Evolutionary conservation across 2,329 filamentous ascomycete species (phyloP), one percentile per base, ranked within the genome.

Genomic region (Calonectria multiphialidica): DNA sequence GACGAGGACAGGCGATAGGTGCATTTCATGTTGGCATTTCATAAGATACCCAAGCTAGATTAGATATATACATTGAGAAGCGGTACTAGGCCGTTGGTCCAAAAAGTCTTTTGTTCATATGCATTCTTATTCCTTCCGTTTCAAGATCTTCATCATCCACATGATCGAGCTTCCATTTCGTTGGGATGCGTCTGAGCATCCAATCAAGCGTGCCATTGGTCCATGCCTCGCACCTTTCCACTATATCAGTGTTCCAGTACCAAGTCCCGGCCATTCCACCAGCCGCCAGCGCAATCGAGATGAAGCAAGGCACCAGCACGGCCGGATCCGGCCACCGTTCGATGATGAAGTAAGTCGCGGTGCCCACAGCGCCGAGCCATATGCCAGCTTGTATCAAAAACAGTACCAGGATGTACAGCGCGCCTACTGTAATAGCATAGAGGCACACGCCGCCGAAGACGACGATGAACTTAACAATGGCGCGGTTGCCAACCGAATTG

Each of bases 341-440:
- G 35, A 81, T 62, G 65, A 81, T 78, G 37, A 80, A 81, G 66
- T 80, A 81, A 5, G 80, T 23, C 1, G 80, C 77, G 1, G 68
- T 73, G 0, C 64, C 79, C 2, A 37, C 47, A 2, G 68, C 71
- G 0, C 72, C 77, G 6, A 71, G 28, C 77, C 78, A 81, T 2
- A 80, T 12, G 1, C 79, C 78, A 3, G 73, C 42, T 25, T 72
- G 64, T 0, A 74, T 12, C 18, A 79, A 7, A 5, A 75, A 73
- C 1, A 74, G 2, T 0, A 68, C 49, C 0, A 69, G 2, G 0
- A 73, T 0, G 10, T 57, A 37, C 0, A 70, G 1, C 0, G 28
- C 5, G 1, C 73, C 10, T 6, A 66, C 7, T 7, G 15, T 33
- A 25, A 61, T 0, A 0, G 64, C 4, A 0, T 73, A 5, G 2